phyloP scores from a whole-genome alignment of 176 grass and related monocot genomes.

The Lolium perenne region DNA sequence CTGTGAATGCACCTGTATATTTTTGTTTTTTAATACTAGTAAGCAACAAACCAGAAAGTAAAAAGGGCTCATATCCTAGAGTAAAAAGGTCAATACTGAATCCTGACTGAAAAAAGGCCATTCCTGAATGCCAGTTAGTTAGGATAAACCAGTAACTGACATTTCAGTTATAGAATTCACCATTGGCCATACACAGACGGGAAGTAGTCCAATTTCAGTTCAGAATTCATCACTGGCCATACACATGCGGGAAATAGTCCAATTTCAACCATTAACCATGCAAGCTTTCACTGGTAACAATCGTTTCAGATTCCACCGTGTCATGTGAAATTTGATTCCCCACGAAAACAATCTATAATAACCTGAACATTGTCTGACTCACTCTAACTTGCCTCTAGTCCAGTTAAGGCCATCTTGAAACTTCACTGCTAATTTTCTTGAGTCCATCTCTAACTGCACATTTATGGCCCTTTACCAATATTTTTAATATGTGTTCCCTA shows the following conservation, averaged over 20 bases:
- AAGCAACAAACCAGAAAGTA: neutral
- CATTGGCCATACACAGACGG: neutral
- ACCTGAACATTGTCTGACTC: neutral
- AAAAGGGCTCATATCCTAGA: neutral
- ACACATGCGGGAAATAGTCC: neutral
- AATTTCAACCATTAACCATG: conserved; percentile 12
- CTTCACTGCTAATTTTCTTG: neutral
- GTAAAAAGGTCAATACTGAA: neutral
- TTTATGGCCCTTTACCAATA: conserved; percentile 10
- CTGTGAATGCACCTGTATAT: neutral
- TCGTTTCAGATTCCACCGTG: neutral
- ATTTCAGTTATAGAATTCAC: conserved; percentile 7
- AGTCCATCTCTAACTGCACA: neutral
- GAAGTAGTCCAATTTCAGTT: neutral
- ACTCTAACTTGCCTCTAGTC: neutral
- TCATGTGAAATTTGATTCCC: neutral
- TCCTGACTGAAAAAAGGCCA: neutral
- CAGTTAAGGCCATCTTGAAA: neutral
- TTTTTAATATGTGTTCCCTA: neutral
- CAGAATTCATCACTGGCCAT: neutral
- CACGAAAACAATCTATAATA: neutral
- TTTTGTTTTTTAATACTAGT: neutral
- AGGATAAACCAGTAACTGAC: neutral
- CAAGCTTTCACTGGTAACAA: neutral
- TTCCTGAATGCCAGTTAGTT: neutral